Conservation (phyloP, 2,329 filamentous ascomycete genomes). For the Eutypella sp. region DNA sequence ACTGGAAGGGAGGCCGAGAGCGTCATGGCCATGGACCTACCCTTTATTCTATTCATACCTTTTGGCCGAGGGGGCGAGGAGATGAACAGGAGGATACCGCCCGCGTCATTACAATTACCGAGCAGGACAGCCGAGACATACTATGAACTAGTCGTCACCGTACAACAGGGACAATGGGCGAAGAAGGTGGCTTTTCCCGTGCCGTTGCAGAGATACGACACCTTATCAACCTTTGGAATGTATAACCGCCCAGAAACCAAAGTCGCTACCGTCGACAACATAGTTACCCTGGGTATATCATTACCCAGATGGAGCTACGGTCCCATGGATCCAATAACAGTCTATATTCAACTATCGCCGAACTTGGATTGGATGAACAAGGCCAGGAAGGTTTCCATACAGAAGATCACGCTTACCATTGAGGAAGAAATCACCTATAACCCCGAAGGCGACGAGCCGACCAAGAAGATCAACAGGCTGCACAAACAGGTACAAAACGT, state of each 20-base stretch:
- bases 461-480: slow-evolving; percentile 81
- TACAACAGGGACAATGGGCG: slow-evolving; percentile 82
- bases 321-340: slow-evolving; percentile 87
- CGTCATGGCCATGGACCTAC: slow-evolving; percentile 92
- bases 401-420: slow-evolving; percentile 88
- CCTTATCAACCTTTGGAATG: slow-evolving; percentile 97
- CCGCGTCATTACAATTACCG: slow-evolving; percentile 83
- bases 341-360: slow-evolving; percentile 90
- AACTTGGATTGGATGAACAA: slow-evolving; percentile 90
- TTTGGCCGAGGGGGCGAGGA: slow-evolving; percentile 90
- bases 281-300: slow-evolving; percentile 87
- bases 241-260: slow-evolving; percentile 94
- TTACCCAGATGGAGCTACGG: slow-evolving; percentile 96
- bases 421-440: slow-evolving; percentile 99
- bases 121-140: slow-evolving; percentile 94
- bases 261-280: slow-evolving; percentile 78
- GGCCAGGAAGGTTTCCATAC: slow-evolving; percentile 85
- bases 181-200: slow-evolving; percentile 90
- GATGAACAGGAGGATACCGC: slow-evolving; percentile 81
- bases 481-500: slow-evolving; percentile 79
- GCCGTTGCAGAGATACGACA: slow-evolving; percentile 89
- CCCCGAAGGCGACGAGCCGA: slow-evolving; percentile 91
- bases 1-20: slow-evolving; percentile 80
- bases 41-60: slow-evolving; percentile 95
- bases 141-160: slow-evolving; percentile 93